Base-by-base conservation (phyloP, 768 basidiomycete species). In the Macrocybe gigantea region DNA sequence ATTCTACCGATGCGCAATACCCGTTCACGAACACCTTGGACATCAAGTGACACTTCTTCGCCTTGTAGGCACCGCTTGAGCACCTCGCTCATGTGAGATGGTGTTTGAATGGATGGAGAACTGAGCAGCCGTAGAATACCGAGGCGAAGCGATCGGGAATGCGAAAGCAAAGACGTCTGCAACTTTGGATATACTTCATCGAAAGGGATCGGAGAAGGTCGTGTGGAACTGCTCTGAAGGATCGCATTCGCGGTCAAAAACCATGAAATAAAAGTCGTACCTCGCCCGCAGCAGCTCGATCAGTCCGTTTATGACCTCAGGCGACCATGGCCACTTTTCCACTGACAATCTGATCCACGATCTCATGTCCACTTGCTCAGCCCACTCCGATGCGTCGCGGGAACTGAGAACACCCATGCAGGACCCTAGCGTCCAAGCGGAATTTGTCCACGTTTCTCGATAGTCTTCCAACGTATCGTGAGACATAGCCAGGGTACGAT, bases 21-120 rank as follows among this genome's bases (percentile, higher is more conserved):
- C 38, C 92, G 79, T 57, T 98, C 95, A 33, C 95, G 75, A 2
- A 86, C 86, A 38, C 91, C 88, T 51, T 84, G 80, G 2, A 86
- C 69, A 47, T 93, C 86, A 33, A 96, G 60, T 2, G 87, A 69
- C 5, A 88, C 80, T 49, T 89, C 80, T 60, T 99, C 96, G 2
- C 85, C 88, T 50, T 85, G 81, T 15, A 93, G 60, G 59, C 88
- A 88, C 29, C 77, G 74, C 54, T 78, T 78, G 13, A 87, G 53
- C 0, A 83, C 73, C 15, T 83, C 83, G 11, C 67, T 60, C 10
- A 70, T 68, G 38, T 72, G 74, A 0, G 69, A 60, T 1, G 71
- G 62, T 0, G 67, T 57, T 33, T 72, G 58, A 5, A 85, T 67
- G 7, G 79, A 56, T 3, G 70, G 68, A 1, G 81, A 82, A 5